These are phyloP conservation scores for Oxyria digyna DNA, from an alignment of 148 eudicot genomes.

Conservation along the genomic window DNA sequence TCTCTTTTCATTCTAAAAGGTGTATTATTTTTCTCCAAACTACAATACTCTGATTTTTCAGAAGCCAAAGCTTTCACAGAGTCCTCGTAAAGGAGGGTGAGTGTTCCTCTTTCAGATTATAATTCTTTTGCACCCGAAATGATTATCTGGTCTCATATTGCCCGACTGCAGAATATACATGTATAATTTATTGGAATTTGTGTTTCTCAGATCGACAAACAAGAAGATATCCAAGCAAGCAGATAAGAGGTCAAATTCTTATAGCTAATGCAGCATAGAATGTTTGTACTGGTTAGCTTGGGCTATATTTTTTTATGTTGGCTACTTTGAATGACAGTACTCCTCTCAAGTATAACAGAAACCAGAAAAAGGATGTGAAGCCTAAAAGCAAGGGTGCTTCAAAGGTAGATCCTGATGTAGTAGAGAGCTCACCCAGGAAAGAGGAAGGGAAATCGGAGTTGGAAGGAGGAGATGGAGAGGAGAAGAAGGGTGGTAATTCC, in stretches of 20 bases:
- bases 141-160: neutral
- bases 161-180: neutral
- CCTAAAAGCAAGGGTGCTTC: conserved; percentile 22
- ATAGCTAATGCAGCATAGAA: neutral
- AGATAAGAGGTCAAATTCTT: conserved; percentile 26
- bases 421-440: conserved; percentile 20
- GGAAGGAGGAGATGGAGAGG: conserved; percentile 10
- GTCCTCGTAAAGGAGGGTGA: conserved; percentile 43
- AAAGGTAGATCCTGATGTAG: conserved; percentile 22
- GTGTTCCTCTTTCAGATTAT: conserved; percentile 31
- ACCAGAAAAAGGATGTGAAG: conserved; percentile 36
- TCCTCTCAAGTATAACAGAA: conserved; percentile 39
- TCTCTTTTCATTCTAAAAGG: conserved; percentile 11
- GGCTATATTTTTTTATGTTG: conserved; percentile 9
- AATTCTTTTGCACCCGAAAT: neutral
- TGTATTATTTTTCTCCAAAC: conserved; percentile 12
- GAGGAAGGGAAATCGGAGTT: neutral
- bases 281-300: conserved; percentile 4
- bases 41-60: conserved; percentile 26
- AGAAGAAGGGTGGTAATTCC: conserved; percentile 16
- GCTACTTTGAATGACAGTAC: conserved; percentile 27
- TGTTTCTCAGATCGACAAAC: conserved; percentile 33
- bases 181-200: neutral
- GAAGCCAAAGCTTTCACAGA: conserved; percentile 34
- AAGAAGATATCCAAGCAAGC: conserved; percentile 31